A percentile compares a stretch with the other conserved stretches of the same genome.
These are phyloP conservation scores for Acorus calamus DNA, from an alignment of 106 monocot species.

Conservation along the genomic window DNA sequence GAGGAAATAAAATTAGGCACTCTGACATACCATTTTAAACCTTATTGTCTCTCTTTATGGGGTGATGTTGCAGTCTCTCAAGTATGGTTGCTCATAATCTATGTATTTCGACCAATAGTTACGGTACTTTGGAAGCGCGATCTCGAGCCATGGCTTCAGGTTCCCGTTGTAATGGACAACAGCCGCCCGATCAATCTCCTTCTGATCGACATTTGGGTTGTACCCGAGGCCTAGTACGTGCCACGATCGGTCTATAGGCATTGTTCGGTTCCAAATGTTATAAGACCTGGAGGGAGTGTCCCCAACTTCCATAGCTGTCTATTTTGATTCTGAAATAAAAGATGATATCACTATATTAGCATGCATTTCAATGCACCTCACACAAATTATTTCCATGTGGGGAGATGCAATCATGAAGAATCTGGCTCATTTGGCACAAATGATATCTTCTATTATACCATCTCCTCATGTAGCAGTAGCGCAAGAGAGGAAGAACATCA, in stretches of 20 bases:
- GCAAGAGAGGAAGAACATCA: too few relatives aligned
- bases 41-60: not conserved
- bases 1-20: too few relatives aligned
- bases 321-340: conserved; percentile 24
- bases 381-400: not conserved
- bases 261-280: conserved; percentile 32
- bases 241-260: conserved; percentile 27
- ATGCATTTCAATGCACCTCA: not conserved
- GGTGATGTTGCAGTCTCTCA: conserved; percentile 31
- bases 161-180: conserved; percentile 42
- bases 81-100: conserved; percentile 24
- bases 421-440: too few relatives aligned
- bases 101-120: conserved; percentile 28
- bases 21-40: too few relatives aligned
- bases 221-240: conserved; percentile 40
- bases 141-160: conserved; percentile 40
- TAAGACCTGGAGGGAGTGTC: conserved; percentile 37
- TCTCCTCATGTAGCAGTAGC: too few relatives aligned
- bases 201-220: conserved; percentile 18
- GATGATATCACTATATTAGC: not conserved
- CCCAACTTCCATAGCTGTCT: conserved; percentile 37
- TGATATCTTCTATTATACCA: too few relatives aligned
- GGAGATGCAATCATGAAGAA: too few relatives aligned
- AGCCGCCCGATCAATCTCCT: conserved; percentile 32
- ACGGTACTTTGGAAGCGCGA: conserved; percentile 24